A percentile compares a stretch with the other conserved stretches of the same genome.
phyloP scores from a whole-genome alignment of 2,329 filamentous ascomycete genomes.

The Trichoderma sp. region DNA sequence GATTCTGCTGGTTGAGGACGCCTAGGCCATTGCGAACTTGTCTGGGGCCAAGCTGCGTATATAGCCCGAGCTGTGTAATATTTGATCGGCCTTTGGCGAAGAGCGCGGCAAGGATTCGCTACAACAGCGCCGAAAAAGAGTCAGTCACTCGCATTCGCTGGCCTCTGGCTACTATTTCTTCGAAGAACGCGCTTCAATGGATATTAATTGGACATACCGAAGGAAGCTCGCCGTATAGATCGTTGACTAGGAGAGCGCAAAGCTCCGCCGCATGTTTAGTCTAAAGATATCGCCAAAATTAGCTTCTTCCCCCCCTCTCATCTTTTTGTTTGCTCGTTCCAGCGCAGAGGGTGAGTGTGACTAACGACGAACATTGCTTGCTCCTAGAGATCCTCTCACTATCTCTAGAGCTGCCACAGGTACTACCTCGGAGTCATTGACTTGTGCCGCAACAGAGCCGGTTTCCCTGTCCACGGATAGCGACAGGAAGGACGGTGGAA shows the following conservation, averaged over 20 bases:
- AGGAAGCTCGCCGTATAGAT: conserved; percentile 88
- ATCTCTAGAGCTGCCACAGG: conserved; percentile 74
- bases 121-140: conserved; percentile 31
- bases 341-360: conserved; percentile 33
- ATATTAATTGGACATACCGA: conserved; percentile 61
- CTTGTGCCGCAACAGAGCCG: conserved; percentile 27
- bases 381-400: conserved; percentile 77
- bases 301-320: conserved; percentile 9
- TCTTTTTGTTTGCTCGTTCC: neutral
- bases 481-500: neutral
- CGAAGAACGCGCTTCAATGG: neutral
- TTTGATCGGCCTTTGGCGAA: conserved; percentile 78
- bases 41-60: conserved; percentile 72
- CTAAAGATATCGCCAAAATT: conserved; percentile 45
- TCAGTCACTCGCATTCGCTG: conserved; percentile 35
- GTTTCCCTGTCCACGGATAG: neutral
- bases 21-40: conserved; percentile 81
- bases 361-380: conserved; percentile 61
- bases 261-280: conserved; percentile 82
- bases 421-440: conserved; percentile 72
- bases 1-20: conserved; percentile 85
- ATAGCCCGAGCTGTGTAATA: conserved; percentile 68
- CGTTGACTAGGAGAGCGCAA: conserved; percentile 84
- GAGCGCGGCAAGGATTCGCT: conserved; percentile 86
- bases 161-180: neutral